Conservation (phyloP, 371 early-diverging fungal species). For the Syncephalastrum monosporum region DNA sequence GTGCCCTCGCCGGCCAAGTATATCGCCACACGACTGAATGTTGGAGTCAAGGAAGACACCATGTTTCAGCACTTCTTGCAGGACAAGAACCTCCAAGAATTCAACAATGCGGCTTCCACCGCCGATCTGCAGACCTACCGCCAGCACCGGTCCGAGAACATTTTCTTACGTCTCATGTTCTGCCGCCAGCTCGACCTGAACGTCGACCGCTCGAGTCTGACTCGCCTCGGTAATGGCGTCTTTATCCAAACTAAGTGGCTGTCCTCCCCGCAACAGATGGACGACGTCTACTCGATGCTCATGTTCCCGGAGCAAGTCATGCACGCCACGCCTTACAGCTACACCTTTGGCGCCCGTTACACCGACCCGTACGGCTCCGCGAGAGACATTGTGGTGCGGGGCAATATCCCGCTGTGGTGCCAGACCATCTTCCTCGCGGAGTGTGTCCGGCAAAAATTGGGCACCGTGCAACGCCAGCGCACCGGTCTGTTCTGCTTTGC, state of each 20-base stretch:
- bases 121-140: slow-evolving; percentile 24
- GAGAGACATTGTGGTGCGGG: slow-evolving; percentile 42
- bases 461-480: slow-evolving; percentile 26
- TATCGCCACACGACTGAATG: slow-evolving; percentile 11
- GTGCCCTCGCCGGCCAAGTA: slow-evolving; percentile 27
- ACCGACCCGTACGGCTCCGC: slow-evolving; percentile 36
- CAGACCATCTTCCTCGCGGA: slow-evolving; percentile 37
- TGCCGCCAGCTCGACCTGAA: slow-evolving; percentile 10
- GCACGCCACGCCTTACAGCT: slow-evolving; percentile 34
- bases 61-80: neutral
- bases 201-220: slow-evolving; percentile 24
- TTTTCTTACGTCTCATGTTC: slow-evolving; percentile 32
- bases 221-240: slow-evolving; percentile 39
- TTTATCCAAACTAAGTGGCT: slow-evolving; percentile 44
- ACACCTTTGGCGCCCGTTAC: slow-evolving; percentile 46
- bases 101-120: slow-evolving; percentile 7
- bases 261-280: slow-evolving; percentile 5
- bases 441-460: slow-evolving; percentile 26
- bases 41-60: too few species aligned
- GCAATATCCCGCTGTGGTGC: slow-evolving; percentile 40
- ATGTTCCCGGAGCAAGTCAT: neutral
- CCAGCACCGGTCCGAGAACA: slow-evolving; percentile 34
- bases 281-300: slow-evolving; percentile 1
- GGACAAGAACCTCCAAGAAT: slow-evolving; percentile 9
- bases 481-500: slow-evolving; percentile 42